These are phyloP conservation scores for Phytophthora pluvialis DNA, from an alignment of 352 stramenopile genomes.

Conservation along the genomic window DNA sequence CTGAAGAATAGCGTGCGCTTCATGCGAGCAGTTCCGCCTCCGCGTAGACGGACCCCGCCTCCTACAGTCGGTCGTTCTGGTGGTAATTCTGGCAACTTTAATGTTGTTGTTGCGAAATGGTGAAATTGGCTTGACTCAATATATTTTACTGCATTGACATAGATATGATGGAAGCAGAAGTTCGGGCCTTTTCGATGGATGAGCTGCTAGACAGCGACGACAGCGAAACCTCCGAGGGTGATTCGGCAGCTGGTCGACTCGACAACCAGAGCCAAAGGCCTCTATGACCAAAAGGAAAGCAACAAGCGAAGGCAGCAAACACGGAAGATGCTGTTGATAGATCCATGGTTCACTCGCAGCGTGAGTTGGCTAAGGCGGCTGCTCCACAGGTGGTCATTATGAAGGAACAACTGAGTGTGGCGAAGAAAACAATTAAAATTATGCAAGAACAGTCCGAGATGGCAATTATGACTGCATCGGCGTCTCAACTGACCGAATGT, in stretches of 20 bases:
- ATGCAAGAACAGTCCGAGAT: background rate
- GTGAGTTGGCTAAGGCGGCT: background rate
- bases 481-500: background rate
- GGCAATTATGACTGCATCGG: background rate
- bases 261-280: background rate
- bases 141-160: background rate
- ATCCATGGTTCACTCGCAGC: background rate
- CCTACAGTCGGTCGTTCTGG: background rate
- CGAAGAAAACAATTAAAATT: background rate
- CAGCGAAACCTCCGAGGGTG: background rate
- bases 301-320: background rate
- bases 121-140: background rate
- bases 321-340: background rate
- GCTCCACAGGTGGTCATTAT: background rate
- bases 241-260: background rate
- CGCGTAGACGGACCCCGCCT: background rate
- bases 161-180: too few relatives aligned
- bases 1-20: background rate
- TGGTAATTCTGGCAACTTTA: background rate
- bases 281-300: background rate
- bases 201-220: too few relatives aligned
- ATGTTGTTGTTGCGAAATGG: background rate
- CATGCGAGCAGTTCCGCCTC: background rate
- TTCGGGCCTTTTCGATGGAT: too few relatives aligned
- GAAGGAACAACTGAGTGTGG: background rate